A percentile compares a stretch with the other conserved stretches of the same genome.
These are phyloP conservation scores for Botrytis hyacinthi DNA, from an alignment of 2,329 filamentous ascomycete species.

Conservation along the genomic window DNA sequence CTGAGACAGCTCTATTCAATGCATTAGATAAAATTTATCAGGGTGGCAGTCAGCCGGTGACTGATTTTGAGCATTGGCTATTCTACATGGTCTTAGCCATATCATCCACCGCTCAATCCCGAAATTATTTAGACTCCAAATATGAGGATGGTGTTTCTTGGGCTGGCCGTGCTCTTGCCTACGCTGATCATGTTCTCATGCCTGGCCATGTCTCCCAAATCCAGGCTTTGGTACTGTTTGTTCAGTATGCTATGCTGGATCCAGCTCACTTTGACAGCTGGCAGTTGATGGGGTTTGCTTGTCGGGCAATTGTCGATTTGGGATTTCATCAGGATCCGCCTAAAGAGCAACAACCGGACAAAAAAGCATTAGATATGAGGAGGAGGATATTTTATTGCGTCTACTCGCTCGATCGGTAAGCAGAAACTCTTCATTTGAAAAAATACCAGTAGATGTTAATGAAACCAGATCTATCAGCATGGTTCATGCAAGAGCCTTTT, in stretches of 20 bases:
- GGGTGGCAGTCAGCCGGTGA: slow-evolving; percentile 56
- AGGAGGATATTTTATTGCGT: slow-evolving; percentile 87
- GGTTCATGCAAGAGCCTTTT: slow-evolving; percentile 83
- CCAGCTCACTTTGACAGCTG: slow-evolving; percentile 90
- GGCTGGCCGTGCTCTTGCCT: slow-evolving; percentile 64
- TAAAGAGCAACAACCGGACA: slow-evolving; percentile 64
- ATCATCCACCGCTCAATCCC: slow-evolving; percentile 70
- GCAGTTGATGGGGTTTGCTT: slow-evolving; percentile 89
- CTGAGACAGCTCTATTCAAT: slow-evolving; percentile 73
- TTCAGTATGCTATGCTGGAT: slow-evolving; percentile 86
- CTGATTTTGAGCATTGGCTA: slow-evolving; percentile 76
- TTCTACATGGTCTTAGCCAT: slow-evolving; percentile 89
- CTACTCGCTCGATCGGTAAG: slow-evolving; percentile 82
- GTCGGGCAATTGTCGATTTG: slow-evolving; percentile 81
- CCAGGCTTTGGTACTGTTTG: slow-evolving; percentile 80
- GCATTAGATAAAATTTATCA: slow-evolving; percentile 82
- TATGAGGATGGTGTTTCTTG: slow-evolving; percentile 57
- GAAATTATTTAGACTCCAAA: slow-evolving; percentile 63
- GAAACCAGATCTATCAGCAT: slow-evolving; percentile 73
- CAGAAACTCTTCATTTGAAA: neutral
- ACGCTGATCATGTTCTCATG: slow-evolving; percentile 78
- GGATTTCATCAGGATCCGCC: slow-evolving; percentile 92
- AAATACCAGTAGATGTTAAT: slow-evolving; percentile 10
- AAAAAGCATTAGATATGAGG: slow-evolving; percentile 70
- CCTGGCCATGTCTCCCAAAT: slow-evolving; percentile 84